Evolutionary conservation across 2,329 filamentous ascomycete genomes (phyloP).

Genomic region (Phyllosticta citrichinensis): DNA sequence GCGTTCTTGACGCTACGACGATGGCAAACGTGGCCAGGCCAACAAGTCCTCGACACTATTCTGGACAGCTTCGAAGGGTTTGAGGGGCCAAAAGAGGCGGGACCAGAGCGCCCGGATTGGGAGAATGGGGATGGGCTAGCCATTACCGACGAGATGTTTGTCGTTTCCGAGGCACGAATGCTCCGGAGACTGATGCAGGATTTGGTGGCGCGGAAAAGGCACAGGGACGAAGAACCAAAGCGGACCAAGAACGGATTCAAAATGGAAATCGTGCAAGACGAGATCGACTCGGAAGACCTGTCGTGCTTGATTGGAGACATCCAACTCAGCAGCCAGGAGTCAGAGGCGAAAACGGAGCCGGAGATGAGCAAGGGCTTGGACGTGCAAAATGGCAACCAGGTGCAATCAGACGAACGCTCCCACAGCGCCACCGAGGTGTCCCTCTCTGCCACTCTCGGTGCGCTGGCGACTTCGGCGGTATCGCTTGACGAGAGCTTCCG

Average conservation of each 20-base stretch:
- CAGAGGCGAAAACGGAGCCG: not conserved
- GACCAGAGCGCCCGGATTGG: not conserved
- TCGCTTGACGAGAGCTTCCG: not conserved
- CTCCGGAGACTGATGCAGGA: not conserved
- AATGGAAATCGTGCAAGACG: not conserved
- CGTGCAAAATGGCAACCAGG: not conserved
- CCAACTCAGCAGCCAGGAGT: not conserved
- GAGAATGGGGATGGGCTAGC: not conserved
- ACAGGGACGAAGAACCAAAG: not conserved
- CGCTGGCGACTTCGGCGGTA: not conserved
- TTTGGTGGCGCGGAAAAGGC: not conserved
- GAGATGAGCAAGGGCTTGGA: not conserved
- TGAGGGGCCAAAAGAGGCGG: not conserved
- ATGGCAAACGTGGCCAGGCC: not conserved
- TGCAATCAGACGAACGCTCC: not conserved
- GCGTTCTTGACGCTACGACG: not conserved
- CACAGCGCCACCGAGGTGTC: not conserved
- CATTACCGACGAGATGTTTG: not conserved
- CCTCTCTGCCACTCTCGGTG: not conserved
- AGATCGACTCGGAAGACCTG: not conserved
- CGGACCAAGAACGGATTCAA: not conserved
- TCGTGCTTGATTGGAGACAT: not conserved
- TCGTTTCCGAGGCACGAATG: not conserved
- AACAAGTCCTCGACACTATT: not conserved
- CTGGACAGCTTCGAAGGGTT: not conserved